phyloP scores from a whole-genome alignment of 2,329 filamentous ascomycete species.

The Paecilomyces dactylethromorphus region DNA sequence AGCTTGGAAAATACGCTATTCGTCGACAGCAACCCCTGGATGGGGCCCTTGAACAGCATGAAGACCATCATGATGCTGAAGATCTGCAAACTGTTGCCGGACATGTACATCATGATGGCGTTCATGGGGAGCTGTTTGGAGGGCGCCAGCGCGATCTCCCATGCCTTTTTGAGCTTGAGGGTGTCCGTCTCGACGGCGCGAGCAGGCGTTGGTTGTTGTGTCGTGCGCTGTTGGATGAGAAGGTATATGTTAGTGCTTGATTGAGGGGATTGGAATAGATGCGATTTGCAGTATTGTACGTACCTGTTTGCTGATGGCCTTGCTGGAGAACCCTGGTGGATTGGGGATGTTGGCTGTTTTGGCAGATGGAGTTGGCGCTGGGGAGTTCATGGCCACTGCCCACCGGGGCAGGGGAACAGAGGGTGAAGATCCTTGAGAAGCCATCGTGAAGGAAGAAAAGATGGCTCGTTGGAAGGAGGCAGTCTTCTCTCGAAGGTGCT shows the following conservation, averaged over 20 bases:
- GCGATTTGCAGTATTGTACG: constrained; percentile 5
- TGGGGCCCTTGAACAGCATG: constrained; percentile 96
- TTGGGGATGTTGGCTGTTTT: constrained; percentile 62
- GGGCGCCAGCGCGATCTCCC: constrained; percentile 91
- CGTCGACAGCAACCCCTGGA: constrained; percentile 75
- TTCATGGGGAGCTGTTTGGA: constrained; percentile 97
- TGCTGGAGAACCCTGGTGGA: constrained; percentile 72
- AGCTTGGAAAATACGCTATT: constrained; percentile 87
- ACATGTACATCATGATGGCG: constrained; percentile 99
- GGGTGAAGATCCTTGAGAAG: constrained; percentile 14
- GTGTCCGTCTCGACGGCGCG: constrained; percentile 81
- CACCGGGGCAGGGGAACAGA: constrained; percentile 61
- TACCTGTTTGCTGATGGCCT: constrained; percentile 52
- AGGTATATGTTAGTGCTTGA: constrained; percentile 17
- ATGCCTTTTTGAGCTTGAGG: constrained; percentile 96
- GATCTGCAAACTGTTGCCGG: constrained; percentile 93
- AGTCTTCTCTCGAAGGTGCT: not conserved
- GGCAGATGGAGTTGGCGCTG: constrained; percentile 62
- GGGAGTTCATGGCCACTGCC: constrained; percentile 71
- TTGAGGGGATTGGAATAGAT: constrained; percentile 1
- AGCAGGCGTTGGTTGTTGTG: constrained; percentile 57
- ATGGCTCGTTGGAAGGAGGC: not conserved
- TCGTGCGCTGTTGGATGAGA: constrained; percentile 29
- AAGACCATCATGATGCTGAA: constrained; percentile 99
- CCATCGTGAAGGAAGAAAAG: constrained; percentile 9